Evolutionary conservation across 805 yeast species (phyloP), one percentile per base, ranked within the genome.

Genomic region (Lipomyces japonicus): DNA sequence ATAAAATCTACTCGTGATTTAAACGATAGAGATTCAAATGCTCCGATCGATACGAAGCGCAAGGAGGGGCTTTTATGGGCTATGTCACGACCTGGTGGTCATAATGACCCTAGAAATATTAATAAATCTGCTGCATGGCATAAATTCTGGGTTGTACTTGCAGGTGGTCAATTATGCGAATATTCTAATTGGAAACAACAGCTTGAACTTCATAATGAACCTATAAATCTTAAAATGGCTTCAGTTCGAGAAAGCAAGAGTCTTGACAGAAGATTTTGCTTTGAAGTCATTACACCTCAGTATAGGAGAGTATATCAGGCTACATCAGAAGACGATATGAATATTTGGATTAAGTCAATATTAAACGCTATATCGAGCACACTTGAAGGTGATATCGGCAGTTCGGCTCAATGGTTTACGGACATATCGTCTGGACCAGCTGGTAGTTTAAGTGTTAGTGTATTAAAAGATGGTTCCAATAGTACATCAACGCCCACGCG

Each of bases 171-270:
- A 50, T 68, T 88, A 37, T 72, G 74, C 39, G 93, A 87, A 62
- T 87, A 77, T 63, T 75, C 83, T 39, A 89, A 87, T 66, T 88
- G 95, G 93, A 77, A 90, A 59, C 78, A 75, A 48, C 87, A 87
- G 19, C 71, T 72, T 18, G 76, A 75, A 26, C 72, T 80, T 16
- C 78, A 86, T 54, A 76, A 80, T 55, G 75, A 74, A 19, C 89
- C 93, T 2, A 77, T 88, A 12, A 86, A 84, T 52, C 65, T 88
- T 36, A 81, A 87, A 1, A 73, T 84, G 53, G 80, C 91, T 2
- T 77, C 78, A 44, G 81, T 70, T 74, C 55, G 86, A 72, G 70
- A 69, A 60, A 65, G 74, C 24, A 47, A 69, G 46, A 55, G 60
- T 18, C 59, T 65, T 1, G 77, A 73, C 34, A 63, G 78, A 16